Evolutionary conservation across 441 rosid genomes (phyloP).

Genomic region (Pelargonium fulgidum): DNA sequence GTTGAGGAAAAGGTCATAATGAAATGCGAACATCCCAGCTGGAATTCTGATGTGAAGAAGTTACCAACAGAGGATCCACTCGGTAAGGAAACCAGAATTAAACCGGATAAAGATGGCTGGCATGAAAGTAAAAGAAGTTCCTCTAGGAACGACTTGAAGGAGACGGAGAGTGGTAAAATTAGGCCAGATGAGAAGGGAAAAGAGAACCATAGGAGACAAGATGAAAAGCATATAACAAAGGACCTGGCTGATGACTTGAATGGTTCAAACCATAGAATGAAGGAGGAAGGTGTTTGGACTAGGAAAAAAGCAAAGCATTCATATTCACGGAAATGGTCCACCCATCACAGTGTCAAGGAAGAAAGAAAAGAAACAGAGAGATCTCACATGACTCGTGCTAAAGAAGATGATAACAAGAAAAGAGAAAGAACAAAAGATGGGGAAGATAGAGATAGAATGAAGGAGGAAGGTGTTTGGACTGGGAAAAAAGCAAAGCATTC

Average conservation of each 20-base stretch:
- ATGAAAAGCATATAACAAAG: slow-evolving; percentile 42
- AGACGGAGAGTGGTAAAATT: slow-evolving; percentile 31
- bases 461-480: slow-evolving; percentile 27
- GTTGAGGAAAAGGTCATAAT: slow-evolving; percentile 24
- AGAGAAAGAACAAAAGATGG: slow-evolving; percentile 50
- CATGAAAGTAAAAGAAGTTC: slow-evolving; percentile 40
- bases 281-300: slow-evolving; percentile 34
- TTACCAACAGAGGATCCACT: slow-evolving; percentile 29
- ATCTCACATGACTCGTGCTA: slow-evolving; percentile 38
- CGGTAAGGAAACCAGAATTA: slow-evolving; percentile 32
- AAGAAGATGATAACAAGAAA: slow-evolving; percentile 50
- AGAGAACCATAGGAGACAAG: slow-evolving; percentile 38
- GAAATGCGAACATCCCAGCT: slow-evolving; percentile 31
- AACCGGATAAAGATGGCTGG: slow-evolving; percentile 29
- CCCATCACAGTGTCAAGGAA: slow-evolving; percentile 41
- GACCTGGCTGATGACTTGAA: slow-evolving; percentile 44
- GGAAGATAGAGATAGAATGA: slow-evolving; percentile 41
- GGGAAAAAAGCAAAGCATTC: slow-evolving; percentile 46
- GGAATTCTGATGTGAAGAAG: slow-evolving; percentile 26
- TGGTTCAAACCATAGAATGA: slow-evolving; percentile 43
- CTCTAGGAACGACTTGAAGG: slow-evolving; percentile 33
- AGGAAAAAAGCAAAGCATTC: slow-evolving; percentile 45
- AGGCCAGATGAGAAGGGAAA: slow-evolving; percentile 39
- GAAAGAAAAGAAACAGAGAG: slow-evolving; percentile 46
- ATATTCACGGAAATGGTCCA: slow-evolving; percentile 43